Percentiles rank a stretch among this genome's conserved stretches.
Evolutionary conservation across 1,284 basidiomycete genomes (phyloP).

Genomic region (Apiotrichum montevideense): DNA sequence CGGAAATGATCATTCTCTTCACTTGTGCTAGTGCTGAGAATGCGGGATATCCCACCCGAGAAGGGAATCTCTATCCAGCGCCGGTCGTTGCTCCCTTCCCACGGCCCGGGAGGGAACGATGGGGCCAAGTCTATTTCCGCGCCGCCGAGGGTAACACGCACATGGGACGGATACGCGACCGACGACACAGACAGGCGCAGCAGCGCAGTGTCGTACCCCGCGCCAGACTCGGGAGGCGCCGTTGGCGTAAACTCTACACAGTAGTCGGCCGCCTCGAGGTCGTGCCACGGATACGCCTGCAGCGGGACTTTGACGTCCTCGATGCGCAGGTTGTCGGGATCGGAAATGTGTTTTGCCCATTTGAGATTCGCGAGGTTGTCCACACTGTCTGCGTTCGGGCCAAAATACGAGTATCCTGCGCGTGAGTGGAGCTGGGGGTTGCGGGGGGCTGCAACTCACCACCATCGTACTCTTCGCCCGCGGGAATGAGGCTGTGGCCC

Average conservation of each 20-base stretch:
- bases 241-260: constrained; percentile 32
- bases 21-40: not conserved
- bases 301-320: constrained; percentile 70
- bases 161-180: constrained; percentile 56
- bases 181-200: constrained; percentile 70
- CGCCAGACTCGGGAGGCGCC: not conserved
- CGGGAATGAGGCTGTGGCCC: constrained; percentile 53
- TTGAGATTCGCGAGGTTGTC: constrained; percentile 46
- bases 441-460: constrained; percentile 32
- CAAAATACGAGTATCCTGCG: constrained; percentile 61
- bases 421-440: too few species aligned
- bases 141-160: constrained; percentile 59
- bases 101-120: constrained; percentile 21
- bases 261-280: constrained; percentile 56
- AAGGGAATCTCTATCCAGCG: constrained; percentile 42
- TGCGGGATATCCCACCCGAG: constrained; percentile 8
- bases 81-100: constrained; percentile 37
- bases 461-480: constrained; percentile 83
- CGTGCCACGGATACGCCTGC: constrained; percentile 62
- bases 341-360: constrained; percentile 66
- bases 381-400: constrained; percentile 56
- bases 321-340: constrained; percentile 48
- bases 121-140: constrained; percentile 27
- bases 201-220: constrained; percentile 30
- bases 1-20: constrained; percentile 5